Conservation (phyloP, 805 yeast genomes). For the Candida nemodendra region DNA sequence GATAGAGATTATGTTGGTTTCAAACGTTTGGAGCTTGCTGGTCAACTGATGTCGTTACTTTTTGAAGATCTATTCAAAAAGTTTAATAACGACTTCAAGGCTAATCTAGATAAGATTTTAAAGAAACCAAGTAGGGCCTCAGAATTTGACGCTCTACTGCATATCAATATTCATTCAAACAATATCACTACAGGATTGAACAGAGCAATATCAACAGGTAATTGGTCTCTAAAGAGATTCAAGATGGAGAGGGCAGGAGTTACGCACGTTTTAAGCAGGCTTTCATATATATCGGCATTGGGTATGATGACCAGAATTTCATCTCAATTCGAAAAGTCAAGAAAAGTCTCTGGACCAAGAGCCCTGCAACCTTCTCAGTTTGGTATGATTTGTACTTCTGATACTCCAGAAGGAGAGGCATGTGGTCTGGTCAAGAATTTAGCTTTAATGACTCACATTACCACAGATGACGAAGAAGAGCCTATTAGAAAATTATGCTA, state of each 20-base stretch:
- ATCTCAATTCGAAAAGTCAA: constrained; percentile 96
- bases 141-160: constrained; percentile 90
- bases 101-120: constrained; percentile 88
- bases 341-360: constrained; percentile 98
- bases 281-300: constrained; percentile 89
- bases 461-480: constrained; percentile 95
- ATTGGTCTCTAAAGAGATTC: constrained; percentile 97
- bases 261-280: constrained; percentile 89
- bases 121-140: constrained; percentile 93
- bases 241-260: constrained; percentile 99
- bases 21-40: constrained; percentile 94
- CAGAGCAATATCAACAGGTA: constrained; percentile 97
- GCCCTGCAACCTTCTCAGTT: constrained; percentile 98
- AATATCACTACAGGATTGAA: constrained; percentile 93
- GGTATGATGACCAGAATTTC: constrained; percentile 99
- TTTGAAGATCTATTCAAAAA: constrained; percentile 97
- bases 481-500: constrained; percentile 79
- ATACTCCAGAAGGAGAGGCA: constrained; percentile 99
- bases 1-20: constrained; percentile 99
- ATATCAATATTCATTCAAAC: constrained; percentile 86
- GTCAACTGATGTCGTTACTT: constrained; percentile 90
- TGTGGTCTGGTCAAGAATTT: constrained; percentile 97
- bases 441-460: constrained; percentile 97
- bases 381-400: constrained; percentile 98
- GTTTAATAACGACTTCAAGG: constrained; percentile 91